phyloP scores from a whole-genome alignment of 75 land plant species.

The Cunninghamia lanceolata region DNA sequence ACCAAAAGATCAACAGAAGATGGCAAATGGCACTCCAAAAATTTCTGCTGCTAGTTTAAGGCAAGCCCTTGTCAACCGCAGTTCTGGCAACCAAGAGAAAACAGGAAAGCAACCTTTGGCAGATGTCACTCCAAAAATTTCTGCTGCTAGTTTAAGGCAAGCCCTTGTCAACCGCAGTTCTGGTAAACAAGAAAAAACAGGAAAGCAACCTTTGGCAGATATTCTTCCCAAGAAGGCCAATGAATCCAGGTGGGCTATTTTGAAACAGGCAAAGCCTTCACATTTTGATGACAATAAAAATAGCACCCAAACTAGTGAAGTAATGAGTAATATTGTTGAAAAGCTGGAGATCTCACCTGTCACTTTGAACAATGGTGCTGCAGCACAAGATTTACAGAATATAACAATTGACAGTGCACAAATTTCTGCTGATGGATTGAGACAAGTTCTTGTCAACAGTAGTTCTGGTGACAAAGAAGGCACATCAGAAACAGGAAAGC shows the following conservation, averaged over 20 bases:
- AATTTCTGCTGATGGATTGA: neutral
- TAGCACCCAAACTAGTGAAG: neutral
- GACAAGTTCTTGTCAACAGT: neutral
- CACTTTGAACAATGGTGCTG: neutral
- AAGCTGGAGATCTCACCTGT: neutral
- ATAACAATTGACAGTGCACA: neutral
- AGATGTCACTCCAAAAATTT: neutral
- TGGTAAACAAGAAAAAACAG: neutral
- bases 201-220: neutral
- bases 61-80: neutral
- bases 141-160: conserved; percentile 1
- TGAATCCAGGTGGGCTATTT: neutral
- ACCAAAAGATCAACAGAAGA: neutral
- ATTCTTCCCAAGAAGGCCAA: neutral
- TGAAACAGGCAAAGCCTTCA: neutral
- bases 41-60: conserved; percentile 1
- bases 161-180: neutral
- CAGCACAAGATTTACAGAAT: neutral
- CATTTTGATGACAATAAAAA: neutral
- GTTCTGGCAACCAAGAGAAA: neutral
- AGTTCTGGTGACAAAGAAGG: neutral
- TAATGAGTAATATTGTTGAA: neutral
- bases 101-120: neutral
- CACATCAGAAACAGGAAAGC: neutral
- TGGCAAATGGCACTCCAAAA: neutral